Base-by-base conservation (phyloP, 2,329 filamentous ascomycete genomes). In the Fonsecaea nubica region DNA sequence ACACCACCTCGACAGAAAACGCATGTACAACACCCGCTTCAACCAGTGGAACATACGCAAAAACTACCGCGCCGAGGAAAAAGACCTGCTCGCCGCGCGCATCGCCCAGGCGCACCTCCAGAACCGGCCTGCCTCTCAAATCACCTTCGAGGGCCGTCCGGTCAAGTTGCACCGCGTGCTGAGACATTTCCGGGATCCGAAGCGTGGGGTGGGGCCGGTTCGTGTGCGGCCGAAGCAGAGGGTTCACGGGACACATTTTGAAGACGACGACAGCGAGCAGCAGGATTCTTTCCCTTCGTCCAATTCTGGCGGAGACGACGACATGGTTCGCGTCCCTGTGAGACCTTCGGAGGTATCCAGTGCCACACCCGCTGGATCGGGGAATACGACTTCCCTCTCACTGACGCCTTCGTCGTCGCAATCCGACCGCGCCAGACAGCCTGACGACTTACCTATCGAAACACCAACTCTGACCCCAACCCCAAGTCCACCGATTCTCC, bases 11-110 rank as follows among this genome's bases (percentile, higher is more conserved):
- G 2, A 25, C 36, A 66, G 64, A 5, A 62, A 58, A 25, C 64
- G 64, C 15, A 66, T 66, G 64, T 66, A 63, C 53, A 60, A 48
- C 52, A 50, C 48, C 15, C n/a, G 59, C 8, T 35, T 66, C 38
- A 66, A 66, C 25, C 48, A 35, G 13, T 66, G 64, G 64, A 52
- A 63, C n/a, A 56, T 66, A 13, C 57, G 57, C 45, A 66, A 66
- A 53, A 62, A 66, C 54, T 56, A 57, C 30, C 60, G 54, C 18
- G 58, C 58, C 33, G 59, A 42, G 18, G 58, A 63, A 30, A 66
- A 66, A 33, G 64, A 66, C 32, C 25, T 50, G 12, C 58, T 66
- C 15, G 45, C 58, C 4, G 33, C 50, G 13, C 48, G 53, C 8
- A 57, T 66, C 25, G 35, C 52, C 12, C 30, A 63, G 15, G 61